Base-by-base conservation (phyloP, 441 rosid species). In the Syzygium malaccense region DNA sequence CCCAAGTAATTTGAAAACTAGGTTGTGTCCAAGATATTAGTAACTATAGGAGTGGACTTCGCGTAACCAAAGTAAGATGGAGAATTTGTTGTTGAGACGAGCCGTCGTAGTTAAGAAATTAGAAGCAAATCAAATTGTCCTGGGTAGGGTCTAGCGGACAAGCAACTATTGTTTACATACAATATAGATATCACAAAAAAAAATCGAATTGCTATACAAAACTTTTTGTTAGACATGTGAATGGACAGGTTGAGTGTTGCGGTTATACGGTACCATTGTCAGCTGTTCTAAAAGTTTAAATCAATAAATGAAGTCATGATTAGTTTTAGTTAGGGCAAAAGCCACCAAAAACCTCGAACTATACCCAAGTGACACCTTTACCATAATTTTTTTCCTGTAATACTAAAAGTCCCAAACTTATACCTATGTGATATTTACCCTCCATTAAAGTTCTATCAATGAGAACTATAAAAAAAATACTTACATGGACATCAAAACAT, bases 221-320 rank as follows among this genome's bases (percentile, higher is more conserved):
- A 20, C 15, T 33, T 68, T 68, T 19, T 68, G 48, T n/a, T n/a
- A 20, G 14, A 68, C 26, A 20, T 14, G 3, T 11, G 48, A 10
- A 33, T 33, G 14, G 49, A 68, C 4, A 33, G 1, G 12, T 68
- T 7, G 1, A 68, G 48, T 9, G 7, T 33, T 68, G 79, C 1
- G 49, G 3, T 68, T 8, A 33, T 1, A 0, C 0, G 20, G 5
- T 7, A 19, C 28, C 14, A 68, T 37, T 33, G 7, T 3, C 6
- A 2, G 11, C 4, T 33, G 23, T 33, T 68, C 14, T 10, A 68
- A 33, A 68, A 68, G 25, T 68, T 33, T 19, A 33, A 66, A 32
- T 4, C 9, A 20, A 9, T 66, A 66, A 33, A 66, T 32, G 14
- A 33, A 18, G 5, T 32, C 0, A 0, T 30, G 78, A 11, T 66